These are phyloP conservation scores for Hyaloscypha finlandica DNA, from an alignment of 495 filamentous ascomycete species.

Conservation along the genomic window DNA sequence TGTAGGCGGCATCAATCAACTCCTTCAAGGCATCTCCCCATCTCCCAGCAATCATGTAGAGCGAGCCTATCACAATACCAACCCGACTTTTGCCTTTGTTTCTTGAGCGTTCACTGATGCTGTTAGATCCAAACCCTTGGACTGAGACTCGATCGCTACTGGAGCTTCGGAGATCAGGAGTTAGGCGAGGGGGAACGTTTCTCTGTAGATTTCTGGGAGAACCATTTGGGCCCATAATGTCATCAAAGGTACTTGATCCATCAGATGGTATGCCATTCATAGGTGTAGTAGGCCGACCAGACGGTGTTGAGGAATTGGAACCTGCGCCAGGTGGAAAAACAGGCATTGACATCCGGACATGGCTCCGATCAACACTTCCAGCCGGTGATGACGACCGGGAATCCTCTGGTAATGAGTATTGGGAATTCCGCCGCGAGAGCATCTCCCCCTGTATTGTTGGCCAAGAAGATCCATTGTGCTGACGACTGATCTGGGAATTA, in stretches of 20 bases:
- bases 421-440: constrained; percentile 54
- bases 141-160: constrained; percentile 81
- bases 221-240: constrained; percentile 52
- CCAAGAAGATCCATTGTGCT: constrained; percentile 39
- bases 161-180: constrained; percentile 40
- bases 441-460: constrained; percentile 38
- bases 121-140: constrained; percentile 77
- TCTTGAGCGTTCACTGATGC: constrained; percentile 71
- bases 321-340: constrained; percentile 48
- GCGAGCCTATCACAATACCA: constrained; percentile 76
- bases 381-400: constrained; percentile 52
- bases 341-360: constrained; percentile 81
- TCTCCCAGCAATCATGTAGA: constrained; percentile 85
- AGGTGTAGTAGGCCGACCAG: constrained; percentile 46
- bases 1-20: constrained; percentile 74
- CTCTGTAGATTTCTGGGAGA: constrained; percentile 40
- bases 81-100: constrained; percentile 82
- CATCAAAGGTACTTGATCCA: constrained; percentile 72
- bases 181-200: constrained; percentile 34
- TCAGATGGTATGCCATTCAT: constrained; percentile 36
- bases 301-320: constrained; percentile 31
- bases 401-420: constrained; percentile 44
- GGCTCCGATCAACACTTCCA: constrained; percentile 46
- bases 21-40: constrained; percentile 90
- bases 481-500: constrained; percentile 37